A percentile compares a stretch with the other conserved stretches of the same genome.
These are phyloP conservation scores for Hyaloscypha bicolor DNA, from an alignment of 495 filamentous ascomycete genomes.

Conservation along the genomic window DNA sequence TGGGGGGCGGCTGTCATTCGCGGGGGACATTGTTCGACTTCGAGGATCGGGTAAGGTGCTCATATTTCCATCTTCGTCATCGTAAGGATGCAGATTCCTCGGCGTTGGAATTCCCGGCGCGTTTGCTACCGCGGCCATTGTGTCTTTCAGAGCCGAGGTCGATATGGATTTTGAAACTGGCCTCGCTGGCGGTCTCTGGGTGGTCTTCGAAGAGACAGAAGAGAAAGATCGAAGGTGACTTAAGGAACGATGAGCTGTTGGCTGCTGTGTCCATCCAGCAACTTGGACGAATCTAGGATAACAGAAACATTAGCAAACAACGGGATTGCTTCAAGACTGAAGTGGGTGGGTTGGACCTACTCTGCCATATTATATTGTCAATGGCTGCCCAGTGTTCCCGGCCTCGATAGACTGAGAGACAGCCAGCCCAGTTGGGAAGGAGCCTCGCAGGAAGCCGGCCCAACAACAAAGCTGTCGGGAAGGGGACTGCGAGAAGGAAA, in stretches of 20 bases:
- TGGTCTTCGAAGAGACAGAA: slow-evolving; percentile 20
- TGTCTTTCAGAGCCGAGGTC: slow-evolving; percentile 19
- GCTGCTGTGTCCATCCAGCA: slow-evolving; percentile 53
- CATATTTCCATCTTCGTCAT: slow-evolving; percentile 33
- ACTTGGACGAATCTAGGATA: slow-evolving; percentile 49
- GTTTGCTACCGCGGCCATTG: slow-evolving; percentile 28
- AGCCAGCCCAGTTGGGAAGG: background rate
- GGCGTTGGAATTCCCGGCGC: slow-evolving; percentile 26
- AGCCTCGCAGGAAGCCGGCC: background rate
- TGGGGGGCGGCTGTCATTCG: slow-evolving; percentile 17
- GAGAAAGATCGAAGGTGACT: slow-evolving; percentile 54
- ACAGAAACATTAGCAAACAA: background rate
- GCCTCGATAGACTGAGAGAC: background rate
- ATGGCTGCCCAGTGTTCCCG: background rate
- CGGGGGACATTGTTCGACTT: slow-evolving; percentile 31
- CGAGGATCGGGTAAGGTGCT: slow-evolving; percentile 35
- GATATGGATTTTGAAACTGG: slow-evolving; percentile 34
- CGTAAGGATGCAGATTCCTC: slow-evolving; percentile 12
- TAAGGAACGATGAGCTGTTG: slow-evolving; percentile 41
- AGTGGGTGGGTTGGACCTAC: background rate
- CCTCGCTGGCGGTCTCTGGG: slow-evolving; percentile 7
- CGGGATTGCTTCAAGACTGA: background rate
- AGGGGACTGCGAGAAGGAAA: background rate
- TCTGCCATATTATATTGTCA: slow-evolving; percentile 5
- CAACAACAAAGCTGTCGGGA: background rate